phyloP scores from a whole-genome alignment of 345 rosid genomes.

The Psidium guajava region DNA sequence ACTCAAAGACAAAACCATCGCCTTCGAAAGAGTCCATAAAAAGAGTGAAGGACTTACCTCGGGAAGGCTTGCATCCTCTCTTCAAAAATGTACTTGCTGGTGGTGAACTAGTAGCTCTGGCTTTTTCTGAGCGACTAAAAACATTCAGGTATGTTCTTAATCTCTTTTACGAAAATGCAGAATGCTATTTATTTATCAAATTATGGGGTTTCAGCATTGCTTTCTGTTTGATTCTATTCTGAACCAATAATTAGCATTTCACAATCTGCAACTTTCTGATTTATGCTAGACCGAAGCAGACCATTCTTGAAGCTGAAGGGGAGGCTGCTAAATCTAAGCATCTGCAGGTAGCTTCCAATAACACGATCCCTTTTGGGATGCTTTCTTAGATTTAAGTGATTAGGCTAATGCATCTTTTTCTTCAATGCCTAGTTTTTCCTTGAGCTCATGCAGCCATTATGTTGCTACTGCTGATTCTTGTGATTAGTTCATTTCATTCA shows the following conservation, averaged over 20 bases:
- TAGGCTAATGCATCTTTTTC: neutral
- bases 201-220: neutral
- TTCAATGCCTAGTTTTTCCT: neutral
- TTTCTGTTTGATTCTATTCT: neutral
- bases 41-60: conserved; percentile 74
- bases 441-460: neutral
- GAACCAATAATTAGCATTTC: neutral
- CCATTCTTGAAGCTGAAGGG: conserved; percentile 96
- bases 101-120: conserved; percentile 82
- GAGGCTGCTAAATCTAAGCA: conserved; percentile 75
- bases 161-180: neutral
- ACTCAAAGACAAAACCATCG: conserved; percentile 68
- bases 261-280: conserved; percentile 8
- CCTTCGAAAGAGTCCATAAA: conserved; percentile 89
- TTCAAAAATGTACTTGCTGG: conserved; percentile 69
- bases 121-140: conserved; percentile 83
- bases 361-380: neutral
- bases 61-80: conserved; percentile 82
- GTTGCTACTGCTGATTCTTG: neutral
- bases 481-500: neutral
- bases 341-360: conserved; percentile 30
- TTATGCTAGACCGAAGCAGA: conserved; percentile 79
- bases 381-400: neutral
- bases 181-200: neutral
- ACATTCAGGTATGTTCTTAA: conserved; percentile 45